Conservation (phyloP, 1,284 basidiomycete species). For the Fomitiporia mediterranea region DNA sequence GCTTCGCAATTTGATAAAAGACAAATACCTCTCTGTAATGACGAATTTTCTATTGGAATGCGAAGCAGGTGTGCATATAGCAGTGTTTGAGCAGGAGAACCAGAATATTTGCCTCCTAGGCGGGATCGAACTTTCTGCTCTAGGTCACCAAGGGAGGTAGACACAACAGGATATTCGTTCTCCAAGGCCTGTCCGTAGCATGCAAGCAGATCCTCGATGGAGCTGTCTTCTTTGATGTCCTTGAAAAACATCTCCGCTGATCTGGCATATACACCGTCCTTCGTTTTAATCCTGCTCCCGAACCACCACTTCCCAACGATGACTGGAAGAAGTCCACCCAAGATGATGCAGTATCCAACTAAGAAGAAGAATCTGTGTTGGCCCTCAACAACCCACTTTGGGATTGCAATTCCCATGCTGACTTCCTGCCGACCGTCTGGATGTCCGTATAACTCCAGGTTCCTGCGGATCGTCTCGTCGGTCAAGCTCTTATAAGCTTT, state of each 20-base stretch:
- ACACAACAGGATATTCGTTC: conserved; percentile 43
- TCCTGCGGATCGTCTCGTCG: conserved; percentile 90
- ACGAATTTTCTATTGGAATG: conserved; percentile 52
- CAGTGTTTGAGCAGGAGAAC: conserved; percentile 63
- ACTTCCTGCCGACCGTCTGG: conserved; percentile 96
- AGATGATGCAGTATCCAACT: conserved; percentile 80
- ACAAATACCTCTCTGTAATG: conserved; percentile 58
- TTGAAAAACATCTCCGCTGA: conserved; percentile 93
- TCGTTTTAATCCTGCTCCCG: conserved; percentile 84
- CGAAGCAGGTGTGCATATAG: conserved; percentile 87
- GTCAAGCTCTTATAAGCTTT: conserved; percentile 99
- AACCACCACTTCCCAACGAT: conserved; percentile 99
- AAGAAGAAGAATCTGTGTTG: conserved; percentile 92
- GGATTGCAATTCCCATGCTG: conserved; percentile 94
- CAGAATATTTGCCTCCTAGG: conserved; percentile 46
- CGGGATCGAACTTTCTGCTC: conserved; percentile 50
- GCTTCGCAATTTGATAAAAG: not conserved
- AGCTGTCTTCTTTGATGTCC: conserved; percentile 75
- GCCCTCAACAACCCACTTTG: conserved; percentile 90
- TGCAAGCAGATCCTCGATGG: conserved; percentile 69
- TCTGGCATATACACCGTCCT: conserved; percentile 83
- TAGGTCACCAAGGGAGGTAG: conserved; percentile 44
- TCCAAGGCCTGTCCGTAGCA: conserved; percentile 74
- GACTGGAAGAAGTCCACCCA: conserved; percentile 83
- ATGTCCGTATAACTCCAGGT: conserved; percentile 89